Conservation (phyloP, 2,329 filamentous ascomycete species). For the Claviceps digitariae region DNA sequence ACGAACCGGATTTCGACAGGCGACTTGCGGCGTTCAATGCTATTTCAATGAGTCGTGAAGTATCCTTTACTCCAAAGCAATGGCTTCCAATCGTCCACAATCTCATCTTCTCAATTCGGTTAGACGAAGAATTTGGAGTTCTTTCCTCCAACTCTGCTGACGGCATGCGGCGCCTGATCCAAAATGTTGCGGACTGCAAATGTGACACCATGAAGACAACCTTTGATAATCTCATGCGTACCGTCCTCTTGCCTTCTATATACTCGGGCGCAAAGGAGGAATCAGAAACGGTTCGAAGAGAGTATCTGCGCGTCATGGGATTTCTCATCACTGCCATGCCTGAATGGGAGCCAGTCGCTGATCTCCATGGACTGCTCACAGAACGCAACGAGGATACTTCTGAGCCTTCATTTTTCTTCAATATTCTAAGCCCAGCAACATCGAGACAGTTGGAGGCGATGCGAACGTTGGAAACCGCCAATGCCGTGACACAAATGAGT, state of each 20-base stretch:
- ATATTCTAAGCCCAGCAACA: constrained; percentile 80
- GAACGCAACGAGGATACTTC: constrained; percentile 48
- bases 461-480: constrained; percentile 58
- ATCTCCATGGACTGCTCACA: constrained; percentile 57
- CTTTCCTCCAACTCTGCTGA: constrained; percentile 69
- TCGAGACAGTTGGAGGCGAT: constrained; percentile 76
- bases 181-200: constrained; percentile 37
- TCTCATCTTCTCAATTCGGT: constrained; percentile 71
- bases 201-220: constrained; percentile 21
- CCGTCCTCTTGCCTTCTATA: constrained; percentile 60
- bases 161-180: constrained; percentile 64
- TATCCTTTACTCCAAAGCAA: constrained; percentile 51
- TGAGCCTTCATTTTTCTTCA: constrained; percentile 72
- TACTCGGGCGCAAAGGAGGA: constrained; percentile 61
- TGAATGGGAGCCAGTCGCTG: constrained; percentile 55
- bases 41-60: constrained; percentile 51
- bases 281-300: constrained; percentile 73
- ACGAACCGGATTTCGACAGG: constrained; percentile 78
- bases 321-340: constrained; percentile 61
- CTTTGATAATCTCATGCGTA: constrained; percentile 46
- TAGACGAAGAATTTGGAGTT: constrained; percentile 80
- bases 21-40: constrained; percentile 62
- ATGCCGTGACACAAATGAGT: constrained; percentile 48
- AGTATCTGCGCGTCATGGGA: constrained; percentile 69
- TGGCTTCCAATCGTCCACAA: constrained; percentile 88